Evolutionary conservation across 257 asterid species (phyloP), one percentile per base, ranked within the genome.

Genomic region (Solanum ossicruentum): DNA sequence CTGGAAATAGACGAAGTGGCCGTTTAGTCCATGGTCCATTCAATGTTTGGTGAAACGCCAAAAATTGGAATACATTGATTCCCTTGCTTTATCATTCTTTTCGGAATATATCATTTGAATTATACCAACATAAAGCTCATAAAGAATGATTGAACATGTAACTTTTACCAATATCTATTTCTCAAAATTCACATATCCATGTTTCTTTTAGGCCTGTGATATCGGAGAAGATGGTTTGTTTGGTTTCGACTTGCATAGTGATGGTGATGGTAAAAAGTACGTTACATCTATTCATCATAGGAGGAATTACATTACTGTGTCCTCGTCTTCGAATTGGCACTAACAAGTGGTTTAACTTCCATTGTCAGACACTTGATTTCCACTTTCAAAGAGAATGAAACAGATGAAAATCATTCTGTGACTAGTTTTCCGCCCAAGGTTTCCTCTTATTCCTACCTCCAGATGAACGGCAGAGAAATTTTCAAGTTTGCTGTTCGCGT

Each of bases 381-480:
- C 58, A 86, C 17, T 18, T 39, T 92, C 80, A 92, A 89, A 90
- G 92, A 81, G 89, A 89, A 90, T 18, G 94, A 92, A 80, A 69
- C 45, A 0, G 92, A 91, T 83, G 86, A 92, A 16, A 95, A 95
- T 81, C 95, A 95, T 80, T 94, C 96, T 13, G 88, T 91, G 75
- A 92, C 83, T 13, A 93, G 92, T 83, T 88, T 85, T 80, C 89
- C 95, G 21, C 94, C 98, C n/a, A 93, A 91, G 85, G 87, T 84
- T 65, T 82, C 94, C 4, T 89, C 95, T 1, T 97, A 92, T 84
- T 97, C 99, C 2, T 92, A 92, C 88, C 89, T 97, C 83, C 92
- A 95, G 88, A 97, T 97, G 99, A 97, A 97, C 12, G 99, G 98
- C 26, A 95, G 91, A 88, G 99, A 97, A 88, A 98, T 97, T 61